A percentile compares a stretch with the other conserved stretches of the same genome.
phyloP scores from a whole-genome alignment of 2,329 filamentous ascomycete genomes.

The Periconia sp. region DNA sequence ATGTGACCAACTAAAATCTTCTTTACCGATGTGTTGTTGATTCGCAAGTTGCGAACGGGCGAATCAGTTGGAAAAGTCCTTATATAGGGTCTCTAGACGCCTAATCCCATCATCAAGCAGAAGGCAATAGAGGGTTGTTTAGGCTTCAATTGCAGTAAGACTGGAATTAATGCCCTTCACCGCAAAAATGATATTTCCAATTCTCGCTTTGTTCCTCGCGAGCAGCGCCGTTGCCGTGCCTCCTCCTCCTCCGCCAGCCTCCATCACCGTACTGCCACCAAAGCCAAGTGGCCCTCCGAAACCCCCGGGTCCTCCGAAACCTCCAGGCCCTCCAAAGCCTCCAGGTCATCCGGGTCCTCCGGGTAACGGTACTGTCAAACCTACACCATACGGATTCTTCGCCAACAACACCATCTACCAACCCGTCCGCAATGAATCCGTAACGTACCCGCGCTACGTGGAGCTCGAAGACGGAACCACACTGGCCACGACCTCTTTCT shows the following conservation, averaged over 20 bases:
- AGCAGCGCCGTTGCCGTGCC: neutral
- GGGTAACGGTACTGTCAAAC: neutral
- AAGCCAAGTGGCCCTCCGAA: neutral
- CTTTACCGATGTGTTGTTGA: too few species aligned
- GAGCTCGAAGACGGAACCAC: constrained; percentile 19
- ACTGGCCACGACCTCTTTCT: constrained; percentile 18
- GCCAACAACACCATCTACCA: constrained; percentile 25
- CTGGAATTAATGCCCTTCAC: neutral
- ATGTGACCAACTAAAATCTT: too few species aligned
- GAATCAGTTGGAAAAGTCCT: neutral
- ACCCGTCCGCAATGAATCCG: constrained; percentile 10
- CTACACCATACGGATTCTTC: constrained; percentile 18
- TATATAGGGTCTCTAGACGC: neutral
- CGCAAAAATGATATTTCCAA: neutral
- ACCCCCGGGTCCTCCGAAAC: neutral
- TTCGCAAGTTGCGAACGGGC: too few species aligned
- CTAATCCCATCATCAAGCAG: neutral
- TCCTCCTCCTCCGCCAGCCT: neutral
- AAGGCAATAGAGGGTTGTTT: neutral
- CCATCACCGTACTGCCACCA: neutral
- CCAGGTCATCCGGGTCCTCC: neutral
- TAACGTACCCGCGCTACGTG: constrained; percentile 19
- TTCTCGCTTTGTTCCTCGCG: neutral
- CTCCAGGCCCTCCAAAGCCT: neutral
- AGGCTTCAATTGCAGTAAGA: neutral